phyloP scores from a whole-genome alignment of 2,329 filamentous ascomycete species.

The Apiospora sp. region DNA sequence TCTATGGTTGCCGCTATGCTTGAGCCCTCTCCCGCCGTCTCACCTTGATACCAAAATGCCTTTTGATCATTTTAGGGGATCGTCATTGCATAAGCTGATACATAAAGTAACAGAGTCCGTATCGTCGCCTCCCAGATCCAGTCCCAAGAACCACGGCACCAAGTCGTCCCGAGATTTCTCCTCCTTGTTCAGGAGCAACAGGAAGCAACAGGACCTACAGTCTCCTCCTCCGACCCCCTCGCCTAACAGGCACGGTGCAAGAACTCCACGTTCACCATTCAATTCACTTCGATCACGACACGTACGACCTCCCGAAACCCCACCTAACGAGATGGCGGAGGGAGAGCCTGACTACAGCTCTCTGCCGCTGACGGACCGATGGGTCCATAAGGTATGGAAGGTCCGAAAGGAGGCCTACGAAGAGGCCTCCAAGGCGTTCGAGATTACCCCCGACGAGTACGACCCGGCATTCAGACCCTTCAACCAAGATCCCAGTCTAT shows the following conservation, averaged over 20 bases:
- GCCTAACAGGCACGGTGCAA: conserved; percentile 1
- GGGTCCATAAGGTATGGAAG: conserved; percentile 96
- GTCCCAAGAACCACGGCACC: conserved; percentile 5
- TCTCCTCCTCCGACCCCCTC: conserved; percentile 21
- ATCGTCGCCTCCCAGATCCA: conserved; percentile 22
- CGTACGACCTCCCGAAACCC: conserved; percentile 20
- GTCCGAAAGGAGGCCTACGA: conserved; percentile 95
- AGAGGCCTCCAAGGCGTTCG: conserved; percentile 87
- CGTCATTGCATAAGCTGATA: conserved; percentile 29
- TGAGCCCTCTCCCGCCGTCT: neutral
- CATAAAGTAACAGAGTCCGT: conserved; percentile 28
- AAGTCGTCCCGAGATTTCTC: conserved; percentile 15
- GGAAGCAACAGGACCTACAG: conserved; percentile 6
- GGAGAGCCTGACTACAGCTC: conserved; percentile 83
- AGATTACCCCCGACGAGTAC: conserved; percentile 82
- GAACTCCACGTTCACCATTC: neutral
- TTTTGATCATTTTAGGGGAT: conserved; percentile 26
- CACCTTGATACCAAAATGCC: conserved; percentile 31
- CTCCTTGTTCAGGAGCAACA: conserved; percentile 24
- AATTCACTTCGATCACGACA: neutral
- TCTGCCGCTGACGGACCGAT: conserved; percentile 80
- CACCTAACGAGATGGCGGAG: conserved; percentile 71
- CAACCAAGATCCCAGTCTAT: conserved; percentile 81
- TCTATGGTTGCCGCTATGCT: neutral
- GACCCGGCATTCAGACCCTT: conserved; percentile 90